These are phyloP conservation scores for Lactuca saligna DNA, from an alignment of 129 eudicot species.

Conservation along the genomic window DNA sequence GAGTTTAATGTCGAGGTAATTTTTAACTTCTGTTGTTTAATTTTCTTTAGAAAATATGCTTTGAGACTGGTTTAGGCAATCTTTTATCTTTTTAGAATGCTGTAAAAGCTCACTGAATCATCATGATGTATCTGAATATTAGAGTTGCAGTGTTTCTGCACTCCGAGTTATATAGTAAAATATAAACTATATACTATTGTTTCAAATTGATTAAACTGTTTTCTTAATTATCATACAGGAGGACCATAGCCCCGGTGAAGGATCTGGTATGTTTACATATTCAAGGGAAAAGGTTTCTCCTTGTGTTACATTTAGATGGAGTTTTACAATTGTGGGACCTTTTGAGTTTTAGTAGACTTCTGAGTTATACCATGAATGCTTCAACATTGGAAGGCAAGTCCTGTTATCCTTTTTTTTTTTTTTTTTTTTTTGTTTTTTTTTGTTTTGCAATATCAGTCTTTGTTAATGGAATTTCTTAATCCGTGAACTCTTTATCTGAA, in stretches of 20 bases:
- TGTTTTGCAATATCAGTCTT: background rate
- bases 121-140: conserved; percentile 7
- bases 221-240: conserved; percentile 43
- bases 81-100: conserved; percentile 16
- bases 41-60: conserved; percentile 7
- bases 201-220: conserved; percentile 15
- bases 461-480: conserved; percentile 9
- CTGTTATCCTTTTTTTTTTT: background rate
- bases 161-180: background rate
- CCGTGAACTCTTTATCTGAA: conserved; percentile 2
- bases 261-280: conserved; percentile 54
- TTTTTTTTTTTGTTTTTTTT: no score
- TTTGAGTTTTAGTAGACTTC: conserved; percentile 49
- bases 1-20: conserved; percentile 87
- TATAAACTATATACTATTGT: background rate
- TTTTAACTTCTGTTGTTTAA: conserved; percentile 2
- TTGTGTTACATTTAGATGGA: conserved; percentile 93
- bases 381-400: conserved; percentile 54
- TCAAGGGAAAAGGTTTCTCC: conserved; percentile 54
- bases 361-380: conserved; percentile 50
- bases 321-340: conserved; percentile 77
- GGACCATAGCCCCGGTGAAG: conserved; percentile 60
- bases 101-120: conserved; percentile 5
- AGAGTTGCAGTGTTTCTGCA: background rate
- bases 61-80: conserved; percentile 19